phyloP scores from a whole-genome alignment of 23 red algal genomes.

The Chondrus crispus region DNA sequence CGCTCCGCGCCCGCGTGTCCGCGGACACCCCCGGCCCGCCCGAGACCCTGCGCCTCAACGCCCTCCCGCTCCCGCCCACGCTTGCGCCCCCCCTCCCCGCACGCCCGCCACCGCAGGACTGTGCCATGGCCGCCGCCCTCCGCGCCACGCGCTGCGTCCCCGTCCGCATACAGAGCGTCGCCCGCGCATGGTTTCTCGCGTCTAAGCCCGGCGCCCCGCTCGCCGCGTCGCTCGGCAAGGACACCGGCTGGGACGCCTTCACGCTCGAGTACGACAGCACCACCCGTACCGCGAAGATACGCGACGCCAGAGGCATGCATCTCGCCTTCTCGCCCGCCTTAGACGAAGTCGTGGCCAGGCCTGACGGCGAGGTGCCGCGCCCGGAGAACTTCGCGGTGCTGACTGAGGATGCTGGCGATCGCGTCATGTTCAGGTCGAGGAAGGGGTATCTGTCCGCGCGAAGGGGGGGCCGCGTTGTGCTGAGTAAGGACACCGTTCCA shows the following conservation, averaged over 20 bases:
- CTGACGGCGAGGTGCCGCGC: neutral
- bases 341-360: constrained; percentile 13
- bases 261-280: constrained; percentile 47
- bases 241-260: constrained; percentile 50
- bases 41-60: constrained; percentile 52
- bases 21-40: neutral
- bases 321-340: constrained; percentile 32
- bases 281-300: constrained; percentile 22
- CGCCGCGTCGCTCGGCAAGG: neutral
- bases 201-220: constrained; percentile 9
- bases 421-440: constrained; percentile 6
- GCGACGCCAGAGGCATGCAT: constrained; percentile 28
- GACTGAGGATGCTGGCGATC: constrained; percentile 22
- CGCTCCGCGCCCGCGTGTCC: constrained; percentile 29
- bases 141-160: neutral
- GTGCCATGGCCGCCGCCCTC: constrained; percentile 31
- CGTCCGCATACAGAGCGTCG: constrained; percentile 44
- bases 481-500: constrained; percentile 31
- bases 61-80: constrained; percentile 26
- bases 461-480: constrained; percentile 12
- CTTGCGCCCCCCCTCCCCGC: neutral
- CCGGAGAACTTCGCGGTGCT: constrained; percentile 35
- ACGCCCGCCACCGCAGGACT: neutral
- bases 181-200: constrained; percentile 31
- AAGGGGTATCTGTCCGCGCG: constrained; percentile 56